phyloP scores from a whole-genome alignment of 768 basidiomycete species.

The Suillus cothurnatus region DNA sequence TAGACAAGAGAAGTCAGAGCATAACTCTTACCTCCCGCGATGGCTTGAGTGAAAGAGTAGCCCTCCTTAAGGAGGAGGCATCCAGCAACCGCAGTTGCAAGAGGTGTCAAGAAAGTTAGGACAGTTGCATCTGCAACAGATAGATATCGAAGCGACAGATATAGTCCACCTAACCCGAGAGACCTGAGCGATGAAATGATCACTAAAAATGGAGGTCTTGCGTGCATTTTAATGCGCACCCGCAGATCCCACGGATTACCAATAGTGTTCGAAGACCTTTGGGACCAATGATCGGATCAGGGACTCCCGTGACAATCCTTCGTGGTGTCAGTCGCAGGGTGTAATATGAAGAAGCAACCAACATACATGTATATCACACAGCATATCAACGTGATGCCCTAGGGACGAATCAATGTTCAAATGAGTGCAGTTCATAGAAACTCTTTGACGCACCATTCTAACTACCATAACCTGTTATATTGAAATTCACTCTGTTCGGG shows the following conservation, averaged over 20 bases:
- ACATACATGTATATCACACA: conserved; percentile 53
- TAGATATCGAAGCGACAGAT: conserved; percentile 72
- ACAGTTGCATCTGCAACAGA: conserved; percentile 80
- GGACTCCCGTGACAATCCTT: conserved; percentile 44
- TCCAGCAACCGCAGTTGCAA: conserved; percentile 63
- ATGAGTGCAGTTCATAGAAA: background rate
- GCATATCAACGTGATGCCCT: conserved; percentile 57
- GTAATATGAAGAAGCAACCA: background rate
- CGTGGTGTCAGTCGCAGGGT: background rate
- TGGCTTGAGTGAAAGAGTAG: conserved; percentile 53
- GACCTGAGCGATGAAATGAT: conserved; percentile 48
- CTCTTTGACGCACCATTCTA: conserved; percentile 50
- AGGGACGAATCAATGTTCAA: conserved; percentile 4
- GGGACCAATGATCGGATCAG: conserved; percentile 68
- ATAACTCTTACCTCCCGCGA: conserved; percentile 49
- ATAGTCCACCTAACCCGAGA: conserved; percentile 66
- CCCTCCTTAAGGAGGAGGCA: conserved; percentile 65
- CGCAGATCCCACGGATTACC: conserved; percentile 58
- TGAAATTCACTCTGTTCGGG: background rate
- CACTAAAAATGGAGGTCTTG: background rate
- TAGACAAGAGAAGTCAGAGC: background rate
- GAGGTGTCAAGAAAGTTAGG: conserved; percentile 73
- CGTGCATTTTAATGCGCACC: conserved; percentile 39
- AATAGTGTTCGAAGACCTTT: conserved; percentile 64
- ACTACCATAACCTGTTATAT: conserved; percentile 51